A percentile compares a stretch with the other conserved stretches of the same genome.
Conservation (phyloP, 345 rosid genomes). For the Sonneratia alba region DNA sequence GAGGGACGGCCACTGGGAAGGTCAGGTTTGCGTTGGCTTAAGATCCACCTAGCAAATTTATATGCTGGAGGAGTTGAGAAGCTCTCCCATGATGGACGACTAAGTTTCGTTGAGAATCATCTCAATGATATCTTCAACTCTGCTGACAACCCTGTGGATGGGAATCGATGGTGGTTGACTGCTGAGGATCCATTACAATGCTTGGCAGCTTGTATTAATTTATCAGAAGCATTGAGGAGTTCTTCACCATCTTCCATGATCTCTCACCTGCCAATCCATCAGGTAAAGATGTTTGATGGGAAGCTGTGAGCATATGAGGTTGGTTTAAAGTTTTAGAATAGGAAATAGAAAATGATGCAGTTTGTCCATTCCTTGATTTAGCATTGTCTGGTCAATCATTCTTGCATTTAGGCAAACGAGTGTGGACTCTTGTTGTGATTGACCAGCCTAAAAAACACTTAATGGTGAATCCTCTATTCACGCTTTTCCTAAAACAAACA, state of each 20-base stretch:
- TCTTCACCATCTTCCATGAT: constrained; percentile 55
- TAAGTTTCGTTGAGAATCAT: constrained; percentile 78
- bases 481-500: neutral
- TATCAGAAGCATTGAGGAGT: constrained; percentile 80
- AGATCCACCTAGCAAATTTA: constrained; percentile 86
- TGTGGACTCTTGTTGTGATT: neutral
- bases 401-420: neutral
- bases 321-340: neutral
- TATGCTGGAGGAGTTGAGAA: constrained; percentile 86
- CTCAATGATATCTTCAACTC: constrained; percentile 78
- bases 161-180: constrained; percentile 85
- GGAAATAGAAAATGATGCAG: neutral
- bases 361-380: neutral
- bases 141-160: constrained; percentile 79
- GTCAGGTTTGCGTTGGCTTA: constrained; percentile 83
- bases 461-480: neutral
- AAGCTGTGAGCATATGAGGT: neutral
- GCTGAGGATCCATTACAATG: constrained; percentile 99
- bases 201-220: constrained; percentile 83
- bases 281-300: constrained; percentile 31
- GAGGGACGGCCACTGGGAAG: constrained; percentile 86
- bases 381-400: neutral
- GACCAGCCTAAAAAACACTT: neutral
- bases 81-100: constrained; percentile 77
- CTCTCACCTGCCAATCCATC: constrained; percentile 92